Percentiles rank a stretch among this genome's conserved stretches.
phyloP scores from a whole-genome alignment of 2,329 filamentous ascomycete genomes.

The Fusarium musae region DNA sequence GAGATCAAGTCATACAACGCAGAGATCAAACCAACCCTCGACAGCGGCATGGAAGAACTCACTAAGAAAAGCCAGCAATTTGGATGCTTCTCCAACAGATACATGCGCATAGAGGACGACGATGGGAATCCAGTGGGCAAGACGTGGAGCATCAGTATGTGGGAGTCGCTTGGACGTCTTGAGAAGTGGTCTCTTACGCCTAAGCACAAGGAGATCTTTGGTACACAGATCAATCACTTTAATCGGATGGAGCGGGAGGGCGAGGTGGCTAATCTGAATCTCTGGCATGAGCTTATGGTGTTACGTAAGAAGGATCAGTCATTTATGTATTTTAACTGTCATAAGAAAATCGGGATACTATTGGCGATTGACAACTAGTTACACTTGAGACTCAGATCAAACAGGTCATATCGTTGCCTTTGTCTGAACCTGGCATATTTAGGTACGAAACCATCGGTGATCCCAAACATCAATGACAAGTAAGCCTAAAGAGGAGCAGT shows the following conservation, averaged over 20 bases:
- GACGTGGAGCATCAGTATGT: background rate
- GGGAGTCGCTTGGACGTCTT: fast-evolving
- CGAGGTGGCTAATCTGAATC: fast-evolving
- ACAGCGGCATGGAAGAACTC: fast-evolving
- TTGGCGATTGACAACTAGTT: too few relatives aligned
- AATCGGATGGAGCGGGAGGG: background rate
- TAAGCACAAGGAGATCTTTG: background rate
- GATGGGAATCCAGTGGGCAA: fast-evolving
- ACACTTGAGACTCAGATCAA: too few relatives aligned
- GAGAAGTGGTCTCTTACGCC: background rate
- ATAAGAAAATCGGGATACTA: fast-evolving
- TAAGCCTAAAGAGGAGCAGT: too few relatives aligned
- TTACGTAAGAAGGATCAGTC: fast-evolving
- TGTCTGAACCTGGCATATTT: too few relatives aligned
- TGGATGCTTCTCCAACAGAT: background rate
- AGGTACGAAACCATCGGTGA: too few relatives aligned
- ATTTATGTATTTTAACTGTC: background rate
- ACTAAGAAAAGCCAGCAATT: fast-evolving
- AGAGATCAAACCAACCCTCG: background rate
- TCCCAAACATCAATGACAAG: too few relatives aligned
- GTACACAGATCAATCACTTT: background rate
- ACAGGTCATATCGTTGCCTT: too few relatives aligned
- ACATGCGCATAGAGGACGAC: fast-evolving
- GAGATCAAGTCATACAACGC: background rate
- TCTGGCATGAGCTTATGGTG: background rate